phyloP scores from a whole-genome alignment of 345 rosid genomes.

The Eucalyptus microcorys region DNA sequence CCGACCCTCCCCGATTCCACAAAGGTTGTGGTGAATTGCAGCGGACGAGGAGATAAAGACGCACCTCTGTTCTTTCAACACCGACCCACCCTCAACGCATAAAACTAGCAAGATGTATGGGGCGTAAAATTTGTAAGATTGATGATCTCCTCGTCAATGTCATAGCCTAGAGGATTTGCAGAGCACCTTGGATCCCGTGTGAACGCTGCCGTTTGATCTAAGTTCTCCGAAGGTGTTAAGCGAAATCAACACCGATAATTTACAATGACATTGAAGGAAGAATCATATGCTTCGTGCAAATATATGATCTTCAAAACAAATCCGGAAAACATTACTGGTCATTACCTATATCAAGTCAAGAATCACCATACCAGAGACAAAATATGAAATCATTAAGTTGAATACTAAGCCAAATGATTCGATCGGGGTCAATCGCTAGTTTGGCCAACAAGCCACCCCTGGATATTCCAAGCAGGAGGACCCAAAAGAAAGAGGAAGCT shows the following conservation, averaged over 20 bases:
- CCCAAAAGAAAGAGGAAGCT: background rate
- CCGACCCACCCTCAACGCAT: background rate
- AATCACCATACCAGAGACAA: background rate
- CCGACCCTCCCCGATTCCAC: constrained; percentile 41
- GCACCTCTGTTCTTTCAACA: constrained; percentile 5
- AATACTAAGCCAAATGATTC: background rate
- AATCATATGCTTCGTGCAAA: background rate
- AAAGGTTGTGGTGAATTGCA: constrained; percentile 56
- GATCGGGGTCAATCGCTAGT: background rate
- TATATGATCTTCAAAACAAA: background rate
- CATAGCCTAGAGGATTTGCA: background rate
- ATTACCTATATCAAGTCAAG: background rate
- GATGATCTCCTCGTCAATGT: background rate
- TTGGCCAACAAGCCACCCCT: background rate
- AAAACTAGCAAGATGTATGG: background rate
- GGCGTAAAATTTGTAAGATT: background rate
- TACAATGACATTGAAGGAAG: background rate
- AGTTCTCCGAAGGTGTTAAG: background rate
- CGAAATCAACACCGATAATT: background rate
- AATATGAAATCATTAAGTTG: background rate
- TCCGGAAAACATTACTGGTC: background rate
- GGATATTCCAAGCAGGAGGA: background rate
- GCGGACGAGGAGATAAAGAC: constrained; percentile 82
- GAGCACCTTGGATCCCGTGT: background rate
- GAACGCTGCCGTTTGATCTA: background rate